Percentiles rank a stretch among this genome's conserved stretches.
Evolutionary conservation across 768 basidiomycete genomes (phyloP).

Genomic region (Leucosporidium scottii): DNA sequence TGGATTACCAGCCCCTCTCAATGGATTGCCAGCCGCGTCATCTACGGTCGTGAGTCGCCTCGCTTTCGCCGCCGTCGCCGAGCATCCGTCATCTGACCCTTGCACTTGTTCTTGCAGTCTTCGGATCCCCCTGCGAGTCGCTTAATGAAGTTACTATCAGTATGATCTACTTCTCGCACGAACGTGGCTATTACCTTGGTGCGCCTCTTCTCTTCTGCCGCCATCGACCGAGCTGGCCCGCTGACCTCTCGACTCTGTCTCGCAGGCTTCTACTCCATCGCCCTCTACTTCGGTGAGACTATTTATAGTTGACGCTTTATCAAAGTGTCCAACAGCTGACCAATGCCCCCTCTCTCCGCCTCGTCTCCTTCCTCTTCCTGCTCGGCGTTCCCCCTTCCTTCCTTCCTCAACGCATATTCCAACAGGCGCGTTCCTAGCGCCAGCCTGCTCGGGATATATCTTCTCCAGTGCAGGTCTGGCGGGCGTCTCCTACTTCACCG

Average conservation of each 20-base stretch:
- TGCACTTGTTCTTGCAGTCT: not conserved
- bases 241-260: no score
- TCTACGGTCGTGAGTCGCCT: not conserved
- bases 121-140: not conserved
- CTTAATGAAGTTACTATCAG: not conserved
- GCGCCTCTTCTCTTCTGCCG: no score
- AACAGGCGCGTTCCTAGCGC: not conserved
- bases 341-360: no score
- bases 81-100: not conserved
- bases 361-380: no score
- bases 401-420: not conserved
- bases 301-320: no score
- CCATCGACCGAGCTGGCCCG: no score
- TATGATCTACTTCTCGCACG: slow-evolving; percentile 1
- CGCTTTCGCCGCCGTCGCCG: not conserved
- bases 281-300: not conserved
- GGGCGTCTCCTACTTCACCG: not conserved
- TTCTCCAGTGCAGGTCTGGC: not conserved
- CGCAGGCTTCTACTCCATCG: not conserved
- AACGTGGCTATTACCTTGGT: slow-evolving; percentile 8
- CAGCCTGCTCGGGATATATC: not conserved
- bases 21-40: not conserved
- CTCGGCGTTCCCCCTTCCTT: not conserved
- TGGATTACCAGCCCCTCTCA: not conserved
- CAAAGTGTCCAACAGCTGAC: no score